Percentiles rank a stretch among this genome's conserved stretches.
phyloP scores from a whole-genome alignment of 352 stramenopile species.

The Phytophthora ohioensis region DNA sequence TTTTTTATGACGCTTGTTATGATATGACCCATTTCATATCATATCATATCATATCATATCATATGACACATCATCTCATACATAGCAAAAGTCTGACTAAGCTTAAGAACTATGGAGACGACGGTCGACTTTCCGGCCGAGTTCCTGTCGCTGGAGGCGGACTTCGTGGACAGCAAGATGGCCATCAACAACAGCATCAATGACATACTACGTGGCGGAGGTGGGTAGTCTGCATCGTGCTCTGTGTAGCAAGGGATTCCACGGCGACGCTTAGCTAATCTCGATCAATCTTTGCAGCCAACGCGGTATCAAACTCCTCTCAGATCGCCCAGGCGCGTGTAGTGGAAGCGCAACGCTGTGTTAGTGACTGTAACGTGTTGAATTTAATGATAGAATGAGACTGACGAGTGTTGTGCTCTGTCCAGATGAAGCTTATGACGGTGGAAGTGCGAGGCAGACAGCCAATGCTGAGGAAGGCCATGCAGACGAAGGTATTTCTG shows the following conservation, averaged over 20 bases:
- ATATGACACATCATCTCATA: too few species aligned
- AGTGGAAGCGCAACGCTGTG: slow-evolving; percentile 78
- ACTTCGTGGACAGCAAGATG: slow-evolving; percentile 87
- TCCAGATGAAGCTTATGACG: slow-evolving; percentile 84
- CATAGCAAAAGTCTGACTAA: not conserved
- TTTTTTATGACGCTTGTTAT: too few species aligned
- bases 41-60: not conserved
- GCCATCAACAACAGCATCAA: slow-evolving; percentile 84
- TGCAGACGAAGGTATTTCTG: slow-evolving; percentile 70
- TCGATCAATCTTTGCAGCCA: slow-evolving; percentile 27
- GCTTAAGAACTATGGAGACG: slow-evolving; percentile 8
- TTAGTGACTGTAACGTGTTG: slow-evolving; percentile 31
- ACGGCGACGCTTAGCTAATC: slow-evolving; percentile 28
- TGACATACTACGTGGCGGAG: slow-evolving; percentile 62
- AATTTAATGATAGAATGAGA: not conserved
- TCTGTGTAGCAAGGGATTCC: not conserved
- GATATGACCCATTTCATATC: not conserved
- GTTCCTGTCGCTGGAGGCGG: slow-evolving; percentile 78
- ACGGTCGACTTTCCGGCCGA: slow-evolving; percentile 58
- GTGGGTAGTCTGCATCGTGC: slow-evolving; percentile 18
- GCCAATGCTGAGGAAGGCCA: slow-evolving; percentile 67
- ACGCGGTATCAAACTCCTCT: slow-evolving; percentile 45
- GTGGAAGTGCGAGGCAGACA: slow-evolving; percentile 74
- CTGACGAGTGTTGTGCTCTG: not conserved
- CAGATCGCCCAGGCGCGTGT: slow-evolving; percentile 70